Conservation (phyloP, 768 basidiomycete species). For the Lenzites betulinus region DNA sequence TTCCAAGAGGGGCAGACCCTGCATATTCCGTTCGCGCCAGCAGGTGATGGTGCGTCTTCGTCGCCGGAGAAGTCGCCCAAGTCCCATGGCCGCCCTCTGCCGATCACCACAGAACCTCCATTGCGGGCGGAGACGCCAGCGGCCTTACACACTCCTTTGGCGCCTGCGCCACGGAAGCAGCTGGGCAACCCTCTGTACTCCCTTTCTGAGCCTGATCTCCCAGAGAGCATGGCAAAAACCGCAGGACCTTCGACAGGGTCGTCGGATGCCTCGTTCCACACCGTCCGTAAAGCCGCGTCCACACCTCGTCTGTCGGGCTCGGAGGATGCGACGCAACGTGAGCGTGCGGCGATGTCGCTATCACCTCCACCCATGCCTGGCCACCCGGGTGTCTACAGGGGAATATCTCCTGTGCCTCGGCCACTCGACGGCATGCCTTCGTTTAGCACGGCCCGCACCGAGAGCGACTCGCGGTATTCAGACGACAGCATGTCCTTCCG, state of each 20-base stretch:
- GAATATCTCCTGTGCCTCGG: slow-evolving; percentile 27
- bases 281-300: slow-evolving; percentile 28
- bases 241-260: slow-evolving; percentile 14
- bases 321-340: slow-evolving; percentile 13
- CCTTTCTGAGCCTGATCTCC: slow-evolving; percentile 57
- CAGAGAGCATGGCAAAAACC: slow-evolving; percentile 26
- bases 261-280: slow-evolving; percentile 22
- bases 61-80: slow-evolving; percentile 10
- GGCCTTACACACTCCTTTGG: slow-evolving; percentile 55
- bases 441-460: slow-evolving; percentile 21
- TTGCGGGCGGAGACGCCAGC: slow-evolving; percentile 68
- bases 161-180: slow-evolving; percentile 64
- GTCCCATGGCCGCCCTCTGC: slow-evolving; percentile 4
- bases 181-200: slow-evolving; percentile 53
- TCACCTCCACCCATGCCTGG: slow-evolving; percentile 49
- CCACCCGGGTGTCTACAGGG: slow-evolving; percentile 20
- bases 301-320: slow-evolving; percentile 25
- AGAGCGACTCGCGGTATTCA: slow-evolving; percentile 24
- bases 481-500: slow-evolving; percentile 42
- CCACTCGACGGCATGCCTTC: slow-evolving; percentile 20
- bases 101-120: slow-evolving; percentile 37
- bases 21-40: background rate
- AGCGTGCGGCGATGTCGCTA: slow-evolving; percentile 27
- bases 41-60: background rate
- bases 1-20: background rate